Conservation (phyloP, 1,284 basidiomycete genomes). For the Trichosporon ovoides region DNA sequence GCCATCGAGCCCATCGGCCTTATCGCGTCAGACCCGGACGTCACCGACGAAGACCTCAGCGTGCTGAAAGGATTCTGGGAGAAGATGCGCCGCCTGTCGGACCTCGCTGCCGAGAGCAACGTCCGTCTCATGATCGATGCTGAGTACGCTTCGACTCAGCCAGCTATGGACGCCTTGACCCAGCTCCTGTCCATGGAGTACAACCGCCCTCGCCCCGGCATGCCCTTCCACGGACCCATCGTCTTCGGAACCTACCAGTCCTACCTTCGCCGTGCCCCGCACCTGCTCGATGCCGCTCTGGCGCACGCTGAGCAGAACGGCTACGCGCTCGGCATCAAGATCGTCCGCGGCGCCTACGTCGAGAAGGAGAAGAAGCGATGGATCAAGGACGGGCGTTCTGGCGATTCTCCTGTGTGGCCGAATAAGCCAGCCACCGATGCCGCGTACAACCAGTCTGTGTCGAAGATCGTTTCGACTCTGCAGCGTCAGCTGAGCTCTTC, state of each 20-base stretch:
- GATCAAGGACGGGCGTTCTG: conserved; percentile 35
- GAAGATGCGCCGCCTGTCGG: conserved; percentile 59
- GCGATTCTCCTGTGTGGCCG: conserved; percentile 50
- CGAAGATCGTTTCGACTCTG: conserved; percentile 55
- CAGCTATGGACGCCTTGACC: conserved; percentile 73
- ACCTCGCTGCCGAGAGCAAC: conserved; percentile 55
- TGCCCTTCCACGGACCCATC: conserved; percentile 32
- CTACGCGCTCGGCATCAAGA: conserved; percentile 85
- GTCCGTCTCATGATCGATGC: conserved; percentile 67
- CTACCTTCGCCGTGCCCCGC: conserved; percentile 62
- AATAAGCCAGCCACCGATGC: conserved; percentile 64
- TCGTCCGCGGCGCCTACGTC: conserved; percentile 92
- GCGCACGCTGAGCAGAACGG: conserved; percentile 61
- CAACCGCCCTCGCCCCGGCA: conserved; percentile 53
- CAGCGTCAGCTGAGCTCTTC: conserved; percentile 50
- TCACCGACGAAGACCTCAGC: conserved; percentile 53
- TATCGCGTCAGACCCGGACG: conserved; percentile 36
- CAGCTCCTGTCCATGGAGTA: conserved; percentile 69
- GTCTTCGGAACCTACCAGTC: conserved; percentile 70
- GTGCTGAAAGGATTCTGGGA: conserved; percentile 59
- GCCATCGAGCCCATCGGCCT: conserved; percentile 29
- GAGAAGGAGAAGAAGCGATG: conserved; percentile 58
- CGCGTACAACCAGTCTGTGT: conserved; percentile 68
- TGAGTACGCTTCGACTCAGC: conserved; percentile 73
- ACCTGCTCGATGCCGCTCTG: conserved; percentile 63